Percentiles rank a stretch among this genome's conserved stretches.
Evolutionary conservation across 1,284 basidiomycete genomes (phyloP).

Genomic region (Ceratobasidium sp.): DNA sequence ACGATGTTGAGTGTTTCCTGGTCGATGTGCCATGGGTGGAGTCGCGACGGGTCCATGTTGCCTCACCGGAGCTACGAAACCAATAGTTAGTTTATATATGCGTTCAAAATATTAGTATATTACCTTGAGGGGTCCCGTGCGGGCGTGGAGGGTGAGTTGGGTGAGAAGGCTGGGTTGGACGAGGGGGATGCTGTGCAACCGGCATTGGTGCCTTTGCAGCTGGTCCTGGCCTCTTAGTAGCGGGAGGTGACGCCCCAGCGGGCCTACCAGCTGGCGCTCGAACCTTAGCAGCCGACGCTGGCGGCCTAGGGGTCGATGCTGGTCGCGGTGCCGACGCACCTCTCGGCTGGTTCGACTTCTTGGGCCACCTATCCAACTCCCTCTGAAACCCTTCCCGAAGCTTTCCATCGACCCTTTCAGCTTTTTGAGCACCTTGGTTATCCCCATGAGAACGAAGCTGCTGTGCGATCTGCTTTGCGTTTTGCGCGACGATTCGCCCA

Average conservation of each 20-base stretch:
- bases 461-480: neutral
- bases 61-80: neutral
- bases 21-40: neutral
- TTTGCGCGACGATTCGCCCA: neutral
- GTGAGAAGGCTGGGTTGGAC: neutral
- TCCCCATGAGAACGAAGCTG: neutral
- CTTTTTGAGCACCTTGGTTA: neutral
- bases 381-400: neutral
- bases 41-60: conserved; percentile 6
- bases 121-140: too few species aligned
- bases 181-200: too few species aligned
- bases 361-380: neutral
- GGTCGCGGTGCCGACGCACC: neutral
- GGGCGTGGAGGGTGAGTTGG: too few species aligned
- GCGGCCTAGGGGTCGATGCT: too few species aligned
- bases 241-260: too few species aligned
- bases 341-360: neutral
- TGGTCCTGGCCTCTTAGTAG: too few species aligned
- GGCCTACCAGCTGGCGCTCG: too few species aligned
- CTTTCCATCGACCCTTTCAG: neutral
- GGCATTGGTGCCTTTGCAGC: too few species aligned
- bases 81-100: neutral
- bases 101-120: neutral
- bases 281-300: too few species aligned
- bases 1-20: too few species aligned